A percentile compares a stretch with the other conserved stretches of the same genome.
phyloP scores from a whole-genome alignment of 2,329 filamentous ascomycete species.

The Cytospora chrysosperma region DNA sequence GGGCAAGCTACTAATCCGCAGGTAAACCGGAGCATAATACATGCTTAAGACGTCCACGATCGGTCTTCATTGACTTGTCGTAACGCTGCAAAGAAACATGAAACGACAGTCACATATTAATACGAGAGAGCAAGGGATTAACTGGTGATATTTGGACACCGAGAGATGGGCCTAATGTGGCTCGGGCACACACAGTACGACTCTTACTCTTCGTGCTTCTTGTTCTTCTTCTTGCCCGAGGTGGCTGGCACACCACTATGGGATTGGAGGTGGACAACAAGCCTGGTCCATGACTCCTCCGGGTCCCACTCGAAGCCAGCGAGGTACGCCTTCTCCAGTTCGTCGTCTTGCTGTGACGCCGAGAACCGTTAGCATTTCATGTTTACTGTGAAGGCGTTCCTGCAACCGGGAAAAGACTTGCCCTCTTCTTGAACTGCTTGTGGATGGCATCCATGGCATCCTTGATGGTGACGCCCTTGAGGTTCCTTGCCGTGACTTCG shows the following conservation, averaged over 20 bases:
- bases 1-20: background rate
- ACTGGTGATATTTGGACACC: conserved; percentile 31
- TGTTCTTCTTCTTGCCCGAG: conserved; percentile 57
- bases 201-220: conserved; percentile 38
- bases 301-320: conserved; percentile 96
- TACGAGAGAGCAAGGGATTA: conserved; percentile 18
- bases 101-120: conserved; percentile 29
- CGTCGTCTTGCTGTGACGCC: conserved; percentile 73
- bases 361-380: conserved; percentile 20
- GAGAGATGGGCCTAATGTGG: conserved; percentile 38
- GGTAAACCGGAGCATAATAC: background rate
- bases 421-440: conserved; percentile 97
- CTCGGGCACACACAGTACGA: conserved; percentile 36
- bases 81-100: background rate
- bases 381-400: too few species aligned
- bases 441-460: conserved; percentile 93
- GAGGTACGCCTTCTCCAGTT: conserved; percentile 83
- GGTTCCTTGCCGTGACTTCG: conserved; percentile 84
- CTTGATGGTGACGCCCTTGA: conserved; percentile 95
- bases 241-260: conserved; percentile 47
- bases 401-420: too few species aligned
- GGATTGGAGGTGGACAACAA: conserved; percentile 83
- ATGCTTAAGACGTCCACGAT: background rate
- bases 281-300: conserved; percentile 83
- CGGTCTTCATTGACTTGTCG: background rate